These are phyloP conservation scores for Coniochaeta hoffmannii DNA, from an alignment of 2,329 filamentous ascomycete genomes.

Conservation along the genomic window DNA sequence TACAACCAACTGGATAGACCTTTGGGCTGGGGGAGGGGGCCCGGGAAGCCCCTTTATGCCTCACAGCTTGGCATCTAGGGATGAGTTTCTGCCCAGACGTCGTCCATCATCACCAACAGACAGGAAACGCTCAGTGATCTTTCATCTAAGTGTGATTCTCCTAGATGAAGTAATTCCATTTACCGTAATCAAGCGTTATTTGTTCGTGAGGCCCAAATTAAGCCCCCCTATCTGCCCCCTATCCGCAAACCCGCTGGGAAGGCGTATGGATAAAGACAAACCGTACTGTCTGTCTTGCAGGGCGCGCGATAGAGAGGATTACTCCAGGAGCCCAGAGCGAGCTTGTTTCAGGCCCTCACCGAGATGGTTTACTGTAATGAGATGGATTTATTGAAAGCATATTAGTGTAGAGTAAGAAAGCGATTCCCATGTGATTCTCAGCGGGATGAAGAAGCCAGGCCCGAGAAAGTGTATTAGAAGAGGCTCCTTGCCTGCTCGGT, in stretches of 20 bases:
- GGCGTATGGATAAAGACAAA: background rate
- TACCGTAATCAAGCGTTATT: constrained; percentile 14
- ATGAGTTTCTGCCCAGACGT: background rate
- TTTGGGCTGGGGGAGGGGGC: background rate
- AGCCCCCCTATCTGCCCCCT: background rate
- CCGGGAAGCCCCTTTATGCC: background rate
- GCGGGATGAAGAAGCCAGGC: background rate
- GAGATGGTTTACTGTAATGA: constrained; percentile 3
- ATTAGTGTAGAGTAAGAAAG: background rate
- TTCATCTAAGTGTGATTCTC: constrained; percentile 11
- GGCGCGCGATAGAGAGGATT: background rate
- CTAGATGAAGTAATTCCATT: constrained; percentile 12
- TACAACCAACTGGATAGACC: constrained; percentile 1
- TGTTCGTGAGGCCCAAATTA: constrained; percentile 12
- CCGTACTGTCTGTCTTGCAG: background rate
- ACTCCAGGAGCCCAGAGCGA: background rate
- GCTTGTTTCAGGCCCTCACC: background rate
- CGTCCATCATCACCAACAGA: background rate
- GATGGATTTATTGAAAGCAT: background rate
- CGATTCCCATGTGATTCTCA: background rate
- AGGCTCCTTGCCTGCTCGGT: background rate
- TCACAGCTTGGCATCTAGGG: background rate
- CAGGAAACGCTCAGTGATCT: background rate
- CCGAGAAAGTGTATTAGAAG: background rate
- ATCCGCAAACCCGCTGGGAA: background rate